These are phyloP conservation scores for Phascolomyces articulosus DNA, from an alignment of 371 early-diverging fungal genomes.

Conservation along the genomic window DNA sequence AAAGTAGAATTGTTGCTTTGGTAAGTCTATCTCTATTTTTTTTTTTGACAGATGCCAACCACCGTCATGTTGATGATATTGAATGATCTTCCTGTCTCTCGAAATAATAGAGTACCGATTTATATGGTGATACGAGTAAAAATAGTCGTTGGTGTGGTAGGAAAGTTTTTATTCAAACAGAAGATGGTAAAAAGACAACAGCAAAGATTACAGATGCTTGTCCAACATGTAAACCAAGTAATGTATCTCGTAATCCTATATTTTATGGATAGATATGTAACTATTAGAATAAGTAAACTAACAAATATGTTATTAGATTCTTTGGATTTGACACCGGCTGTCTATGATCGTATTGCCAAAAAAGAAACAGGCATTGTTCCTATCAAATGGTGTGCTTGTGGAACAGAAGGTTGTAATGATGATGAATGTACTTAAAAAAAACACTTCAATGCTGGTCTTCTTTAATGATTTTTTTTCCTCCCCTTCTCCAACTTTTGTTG, in stretches of 20 bases:
- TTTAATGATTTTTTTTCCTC: not conserved
- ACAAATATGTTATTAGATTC: not conserved
- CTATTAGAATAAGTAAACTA: no score
- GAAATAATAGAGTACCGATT: not conserved
- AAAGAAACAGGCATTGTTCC: not conserved
- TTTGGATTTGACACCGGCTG: not conserved
- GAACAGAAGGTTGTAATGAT: not conserved
- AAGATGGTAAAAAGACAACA: not conserved
- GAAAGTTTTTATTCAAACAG: not conserved
- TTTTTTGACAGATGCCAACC: not conserved
- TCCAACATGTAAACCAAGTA: not conserved
- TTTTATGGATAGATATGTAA: no score
- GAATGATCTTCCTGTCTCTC: no score
- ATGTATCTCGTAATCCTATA: no score
- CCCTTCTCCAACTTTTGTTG: not conserved
- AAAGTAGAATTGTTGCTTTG: not conserved
- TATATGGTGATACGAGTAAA: not conserved
- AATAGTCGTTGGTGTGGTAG: not conserved
- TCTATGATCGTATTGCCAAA: not conserved
- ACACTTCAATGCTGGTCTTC: not conserved
- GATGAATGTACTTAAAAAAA: not conserved
- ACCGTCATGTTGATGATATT: not conserved
- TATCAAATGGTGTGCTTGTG: constrained; percentile 1
- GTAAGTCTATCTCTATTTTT: not conserved
- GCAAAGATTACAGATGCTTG: not conserved